These are phyloP conservation scores for Podosphaera xanthii DNA, from an alignment of 2,329 filamentous ascomycete genomes.

Conservation along the genomic window DNA sequence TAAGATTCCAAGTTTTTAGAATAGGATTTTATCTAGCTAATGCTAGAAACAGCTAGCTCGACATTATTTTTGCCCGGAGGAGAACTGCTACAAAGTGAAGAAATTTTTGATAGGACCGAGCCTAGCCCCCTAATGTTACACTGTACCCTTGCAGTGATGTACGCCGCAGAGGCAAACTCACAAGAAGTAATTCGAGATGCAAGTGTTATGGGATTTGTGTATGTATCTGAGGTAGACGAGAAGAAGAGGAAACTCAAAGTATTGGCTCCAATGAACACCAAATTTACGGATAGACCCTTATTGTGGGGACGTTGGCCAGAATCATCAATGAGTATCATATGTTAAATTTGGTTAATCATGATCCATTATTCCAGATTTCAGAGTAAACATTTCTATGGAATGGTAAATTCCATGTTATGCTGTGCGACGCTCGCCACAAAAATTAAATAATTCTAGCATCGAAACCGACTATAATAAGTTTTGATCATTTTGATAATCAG, in stretches of 20 bases:
- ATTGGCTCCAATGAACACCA: slow-evolving; percentile 61
- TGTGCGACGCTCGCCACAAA: not conserved
- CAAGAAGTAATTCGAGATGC: slow-evolving; percentile 55
- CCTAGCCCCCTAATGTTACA: slow-evolving; percentile 51
- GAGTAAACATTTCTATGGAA: not conserved
- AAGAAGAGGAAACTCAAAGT: slow-evolving; percentile 60
- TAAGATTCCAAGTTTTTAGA: slow-evolving; percentile 16
- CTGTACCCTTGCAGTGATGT: slow-evolving; percentile 65
- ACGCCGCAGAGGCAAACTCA: slow-evolving; percentile 45
- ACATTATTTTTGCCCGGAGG: slow-evolving; percentile 17
- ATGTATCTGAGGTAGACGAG: slow-evolving; percentile 78
- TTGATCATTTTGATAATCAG: not conserved
- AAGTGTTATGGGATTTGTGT: slow-evolving; percentile 77
- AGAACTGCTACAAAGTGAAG: slow-evolving; percentile 13
- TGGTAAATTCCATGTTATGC: not conserved
- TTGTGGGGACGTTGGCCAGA: slow-evolving; percentile 77
- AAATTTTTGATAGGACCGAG: slow-evolving; percentile 37
- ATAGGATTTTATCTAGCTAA: not conserved
- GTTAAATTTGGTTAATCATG: slow-evolving; percentile 3
- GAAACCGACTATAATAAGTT: slow-evolving; percentile 8
- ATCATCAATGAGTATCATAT: slow-evolving; percentile 33
- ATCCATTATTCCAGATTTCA: not conserved
- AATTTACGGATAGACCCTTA: slow-evolving; percentile 57
- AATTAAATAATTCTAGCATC: not conserved
- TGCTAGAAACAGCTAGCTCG: slow-evolving; percentile 9